Percentiles rank a stretch among this genome's conserved stretches.
Evolutionary conservation across 306 rosid species (phyloP).

Genomic region (Lathyrus sativus): DNA sequence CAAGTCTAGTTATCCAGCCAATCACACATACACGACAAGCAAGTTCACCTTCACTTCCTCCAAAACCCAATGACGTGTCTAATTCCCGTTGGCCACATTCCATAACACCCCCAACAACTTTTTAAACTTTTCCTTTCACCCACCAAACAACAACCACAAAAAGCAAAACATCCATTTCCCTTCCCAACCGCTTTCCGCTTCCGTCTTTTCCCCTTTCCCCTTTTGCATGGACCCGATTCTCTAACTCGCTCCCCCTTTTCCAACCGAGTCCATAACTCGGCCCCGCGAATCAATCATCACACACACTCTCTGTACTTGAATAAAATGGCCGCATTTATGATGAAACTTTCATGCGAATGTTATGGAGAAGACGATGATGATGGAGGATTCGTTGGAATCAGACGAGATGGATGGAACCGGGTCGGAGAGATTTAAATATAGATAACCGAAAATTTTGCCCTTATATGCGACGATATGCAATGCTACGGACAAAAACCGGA

Average conservation of each 20-base stretch:
- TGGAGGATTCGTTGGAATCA: conserved; percentile 42
- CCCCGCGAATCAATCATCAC: conserved; percentile 59
- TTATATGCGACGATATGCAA: too few species aligned
- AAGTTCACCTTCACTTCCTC: background rate
- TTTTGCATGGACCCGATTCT: conserved; percentile 40
- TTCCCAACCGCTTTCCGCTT: conserved; percentile 27
- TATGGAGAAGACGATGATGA: conserved; percentile 45
- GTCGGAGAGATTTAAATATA: too few species aligned
- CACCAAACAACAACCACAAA: conserved; percentile 34
- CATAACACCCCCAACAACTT: background rate
- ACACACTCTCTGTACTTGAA: background rate
- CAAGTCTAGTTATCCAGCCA: conserved; percentile 7
- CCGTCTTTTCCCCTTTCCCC: conserved; percentile 30
- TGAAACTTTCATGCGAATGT: conserved; percentile 32
- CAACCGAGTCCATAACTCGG: conserved; percentile 59
- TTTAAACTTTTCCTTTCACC: conserved; percentile 31
- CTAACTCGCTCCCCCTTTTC: conserved; percentile 37
- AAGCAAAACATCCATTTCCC: conserved; percentile 23
- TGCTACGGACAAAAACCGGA: too few species aligned
- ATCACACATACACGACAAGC: background rate
- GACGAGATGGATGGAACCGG: background rate
- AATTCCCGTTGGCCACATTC: background rate
- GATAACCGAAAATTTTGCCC: too few species aligned
- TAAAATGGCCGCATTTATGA: background rate
- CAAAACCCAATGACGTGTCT: background rate